Conservation (phyloP, 805 yeast genomes). For the Spencermartinsiella europaea region DNA sequence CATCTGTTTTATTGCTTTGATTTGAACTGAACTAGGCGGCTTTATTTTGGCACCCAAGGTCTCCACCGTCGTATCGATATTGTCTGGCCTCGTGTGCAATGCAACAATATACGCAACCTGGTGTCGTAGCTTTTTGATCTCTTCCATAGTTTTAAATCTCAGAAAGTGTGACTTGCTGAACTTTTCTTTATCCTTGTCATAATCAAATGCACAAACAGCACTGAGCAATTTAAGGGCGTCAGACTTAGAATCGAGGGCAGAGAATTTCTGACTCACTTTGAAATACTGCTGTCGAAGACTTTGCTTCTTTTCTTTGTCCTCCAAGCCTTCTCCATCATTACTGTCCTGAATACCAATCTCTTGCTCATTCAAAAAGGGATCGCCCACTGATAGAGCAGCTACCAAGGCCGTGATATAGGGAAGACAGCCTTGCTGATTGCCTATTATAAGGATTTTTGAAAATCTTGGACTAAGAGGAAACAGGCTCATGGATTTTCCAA, state of each 20-base stretch:
- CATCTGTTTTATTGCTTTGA: constrained; percentile 83
- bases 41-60: constrained; percentile 50
- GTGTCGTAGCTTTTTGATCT: constrained; percentile 70
- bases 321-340: constrained; percentile 28
- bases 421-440: constrained; percentile 79
- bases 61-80: constrained; percentile 40
- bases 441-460: constrained; percentile 81
- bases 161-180: constrained; percentile 63
- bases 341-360: constrained; percentile 55
- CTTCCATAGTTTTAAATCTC: constrained; percentile 78
- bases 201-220: constrained; percentile 85
- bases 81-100: constrained; percentile 37
- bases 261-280: constrained; percentile 55
- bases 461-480: constrained; percentile 94
- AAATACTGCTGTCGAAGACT: constrained; percentile 46
- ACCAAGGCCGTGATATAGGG: constrained; percentile 89
- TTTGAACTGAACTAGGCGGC: constrained; percentile 64
- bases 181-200: constrained; percentile 38
- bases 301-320: constrained; percentile 38
- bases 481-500: constrained; percentile 80
- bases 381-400: constrained; percentile 89
- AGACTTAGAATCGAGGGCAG: constrained; percentile 63
- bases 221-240: constrained; percentile 73
- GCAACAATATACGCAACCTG: constrained; percentile 76
- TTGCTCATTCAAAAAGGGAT: constrained; percentile 72